Base-by-base conservation (phyloP, 2,329 filamentous ascomycete species). In the Xylaria sp. region DNA sequence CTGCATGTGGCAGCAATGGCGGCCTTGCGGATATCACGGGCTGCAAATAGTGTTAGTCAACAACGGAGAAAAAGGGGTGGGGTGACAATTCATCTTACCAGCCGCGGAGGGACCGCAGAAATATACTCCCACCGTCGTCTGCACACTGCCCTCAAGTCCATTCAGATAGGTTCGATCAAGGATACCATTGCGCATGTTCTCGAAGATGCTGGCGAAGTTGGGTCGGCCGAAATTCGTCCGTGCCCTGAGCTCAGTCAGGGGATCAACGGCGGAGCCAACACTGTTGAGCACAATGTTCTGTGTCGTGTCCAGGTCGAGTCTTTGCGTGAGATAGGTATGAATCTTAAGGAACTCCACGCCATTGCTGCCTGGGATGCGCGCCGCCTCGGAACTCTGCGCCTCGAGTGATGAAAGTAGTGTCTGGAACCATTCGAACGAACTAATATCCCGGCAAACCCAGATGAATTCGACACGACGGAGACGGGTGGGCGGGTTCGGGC, bases 391-490 rank as follows among this genome's bases (percentile, higher is more conserved):
- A 54, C 89, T 92, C 73, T 99, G 94, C 42, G 87, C 82, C 76
- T 99, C 94, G 19, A 99, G 88, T 0, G 91, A 95, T 0, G 90
- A 90, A 13, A 99, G 83, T 0, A 99, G 85, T 1, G 90, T 92
- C 74, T 99, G 94, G 80, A 99, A 97, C 94, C 94, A 99, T 77
- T 97, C 94, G 71, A 99, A 99, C 0, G 92, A 96, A 39, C 85
- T 89, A 0, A 92, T 96, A 71, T 97, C 92, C 74, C 90, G 94
- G 83, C 93, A 97, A 55, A 97, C 88, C 94, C 94, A 99, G 79
- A 99, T 95, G 76, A 99, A 99, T 75, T 99, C 94, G 37, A 99
- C 93, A 74, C 94, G 89, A 61, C 92, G 90, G 52, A 99, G 87
- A 71, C 93, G 90, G 54, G 85, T 86, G 1, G 93, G 92, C 23